Evolutionary conservation across 1,284 basidiomycete genomes (phyloP).

Genomic region (Irpex sp.): DNA sequence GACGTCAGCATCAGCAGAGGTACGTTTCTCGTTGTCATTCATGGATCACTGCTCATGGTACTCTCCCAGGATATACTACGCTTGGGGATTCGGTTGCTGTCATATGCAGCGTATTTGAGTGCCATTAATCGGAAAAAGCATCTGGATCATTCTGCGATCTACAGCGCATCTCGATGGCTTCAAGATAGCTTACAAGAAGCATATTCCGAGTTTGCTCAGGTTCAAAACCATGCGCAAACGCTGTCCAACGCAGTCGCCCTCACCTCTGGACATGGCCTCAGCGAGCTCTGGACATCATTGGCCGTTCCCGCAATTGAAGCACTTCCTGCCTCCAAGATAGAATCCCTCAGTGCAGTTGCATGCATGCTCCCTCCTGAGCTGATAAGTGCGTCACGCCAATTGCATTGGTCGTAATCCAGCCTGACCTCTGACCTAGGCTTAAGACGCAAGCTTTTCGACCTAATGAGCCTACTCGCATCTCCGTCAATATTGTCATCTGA

Average conservation of each 20-base stretch:
- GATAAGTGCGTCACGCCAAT: neutral
- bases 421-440: neutral
- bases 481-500: neutral
- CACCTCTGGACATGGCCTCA: conserved; percentile 50
- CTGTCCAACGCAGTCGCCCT: conserved; percentile 44
- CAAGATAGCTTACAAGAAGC: conserved; percentile 32
- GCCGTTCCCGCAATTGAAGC: neutral
- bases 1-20: neutral
- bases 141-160: conserved; percentile 49
- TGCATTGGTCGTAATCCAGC: neutral
- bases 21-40: neutral
- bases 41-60: neutral
- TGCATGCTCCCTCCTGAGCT: neutral
- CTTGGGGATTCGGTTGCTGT: conserved; percentile 31
- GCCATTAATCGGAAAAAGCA: conserved; percentile 20
- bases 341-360: conserved; percentile 2
- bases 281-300: conserved; percentile 8
- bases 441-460: conserved; percentile 5
- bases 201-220: conserved; percentile 28
- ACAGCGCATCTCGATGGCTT: conserved; percentile 40
- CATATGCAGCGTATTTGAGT: conserved; percentile 32
- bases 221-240: conserved; percentile 28
- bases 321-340: neutral
- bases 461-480: conserved; percentile 1
- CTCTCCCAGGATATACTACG: conserved; percentile 17